phyloP scores from a whole-genome alignment of 495 filamentous ascomycete species.

The Letharia columbiana region DNA sequence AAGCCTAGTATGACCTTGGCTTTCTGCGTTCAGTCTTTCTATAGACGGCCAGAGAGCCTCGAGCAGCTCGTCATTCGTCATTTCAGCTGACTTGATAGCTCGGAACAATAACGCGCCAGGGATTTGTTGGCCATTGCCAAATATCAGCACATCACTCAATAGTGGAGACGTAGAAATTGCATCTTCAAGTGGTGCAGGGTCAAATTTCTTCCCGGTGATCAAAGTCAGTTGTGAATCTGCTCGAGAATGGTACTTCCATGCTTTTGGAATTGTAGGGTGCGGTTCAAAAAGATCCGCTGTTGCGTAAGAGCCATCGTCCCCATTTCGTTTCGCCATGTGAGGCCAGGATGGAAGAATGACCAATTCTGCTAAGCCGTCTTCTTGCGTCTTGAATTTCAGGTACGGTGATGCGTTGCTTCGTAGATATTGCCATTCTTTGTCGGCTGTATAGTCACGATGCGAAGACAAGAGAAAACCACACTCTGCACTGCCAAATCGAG shows the following conservation, averaged over 20 bases:
- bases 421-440: slow-evolving; percentile 63
- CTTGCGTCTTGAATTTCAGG: slow-evolving; percentile 45
- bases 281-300: slow-evolving; percentile 50
- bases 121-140: slow-evolving; percentile 38
- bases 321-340: slow-evolving; percentile 52
- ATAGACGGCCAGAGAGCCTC: slow-evolving; percentile 32
- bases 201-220: slow-evolving; percentile 61
- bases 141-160: slow-evolving; percentile 39
- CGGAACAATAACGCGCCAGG: slow-evolving; percentile 40
- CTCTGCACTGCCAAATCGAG: slow-evolving; percentile 50
- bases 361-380: slow-evolving; percentile 49
- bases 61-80: slow-evolving; percentile 25
- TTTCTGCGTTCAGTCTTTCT: slow-evolving; percentile 33
- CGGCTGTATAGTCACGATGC: slow-evolving; percentile 40
- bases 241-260: slow-evolving; percentile 53
- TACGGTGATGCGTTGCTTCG: slow-evolving; percentile 34
- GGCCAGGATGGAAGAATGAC: slow-evolving; percentile 53
- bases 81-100: slow-evolving; percentile 6
- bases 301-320: slow-evolving; percentile 48
- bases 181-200: slow-evolving; percentile 53
- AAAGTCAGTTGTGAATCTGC: slow-evolving; percentile 54
- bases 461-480: slow-evolving; percentile 49
- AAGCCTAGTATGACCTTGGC: slow-evolving; percentile 38
- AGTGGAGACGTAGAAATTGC: slow-evolving; percentile 30
- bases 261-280: slow-evolving; percentile 43